Conservation (phyloP, 352 stramenopile genomes). For the Thalassiosira exigua region DNA sequence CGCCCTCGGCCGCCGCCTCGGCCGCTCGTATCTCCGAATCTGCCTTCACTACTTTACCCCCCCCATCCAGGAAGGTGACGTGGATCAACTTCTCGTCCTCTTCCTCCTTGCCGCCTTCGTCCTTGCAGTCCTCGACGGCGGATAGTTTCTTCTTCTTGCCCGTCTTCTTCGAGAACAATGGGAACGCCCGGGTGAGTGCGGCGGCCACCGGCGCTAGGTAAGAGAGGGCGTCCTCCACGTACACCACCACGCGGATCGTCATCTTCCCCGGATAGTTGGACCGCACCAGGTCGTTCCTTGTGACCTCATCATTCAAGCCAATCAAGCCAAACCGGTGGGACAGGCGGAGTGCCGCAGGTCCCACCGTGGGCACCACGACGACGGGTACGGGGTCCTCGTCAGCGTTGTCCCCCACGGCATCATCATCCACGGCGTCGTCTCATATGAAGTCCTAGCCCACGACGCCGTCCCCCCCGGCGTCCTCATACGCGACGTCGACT, state of each 20-base stretch:
- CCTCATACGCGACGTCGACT: too few relatives aligned
- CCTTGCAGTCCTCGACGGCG: too few relatives aligned
- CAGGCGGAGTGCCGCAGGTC: conserved; percentile 33
- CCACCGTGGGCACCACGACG: conserved; percentile 46
- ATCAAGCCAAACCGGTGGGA: conserved; percentile 58
- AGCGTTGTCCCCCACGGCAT: too few relatives aligned
- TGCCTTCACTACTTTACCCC: conserved; percentile 22
- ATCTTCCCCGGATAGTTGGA: conserved; percentile 27
- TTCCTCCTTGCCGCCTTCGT: neutral
- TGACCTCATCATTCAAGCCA: conserved; percentile 53
- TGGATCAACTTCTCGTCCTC: conserved; percentile 23
- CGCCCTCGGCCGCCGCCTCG: conserved; percentile 82
- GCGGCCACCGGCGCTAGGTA: conserved; percentile 32
- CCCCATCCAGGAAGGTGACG: conserved; percentile 44
- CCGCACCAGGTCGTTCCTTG: conserved; percentile 51
- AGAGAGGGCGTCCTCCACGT: conserved; percentile 28
- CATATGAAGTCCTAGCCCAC: too few relatives aligned
- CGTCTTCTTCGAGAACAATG: conserved; percentile 78
- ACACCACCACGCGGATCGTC: conserved; percentile 45
- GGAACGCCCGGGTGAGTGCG: conserved; percentile 82
- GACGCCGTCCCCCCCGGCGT: too few relatives aligned
- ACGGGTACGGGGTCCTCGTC: neutral
- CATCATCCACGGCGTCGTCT: too few relatives aligned
- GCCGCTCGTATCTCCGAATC: conserved; percentile 22
- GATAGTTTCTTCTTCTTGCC: conserved; percentile 1